Percentiles rank a stretch among this genome's conserved stretches.
Evolutionary conservation across 2,329 filamentous ascomycete genomes (phyloP).

Genomic region (Leptosphaerulina australis): DNA sequence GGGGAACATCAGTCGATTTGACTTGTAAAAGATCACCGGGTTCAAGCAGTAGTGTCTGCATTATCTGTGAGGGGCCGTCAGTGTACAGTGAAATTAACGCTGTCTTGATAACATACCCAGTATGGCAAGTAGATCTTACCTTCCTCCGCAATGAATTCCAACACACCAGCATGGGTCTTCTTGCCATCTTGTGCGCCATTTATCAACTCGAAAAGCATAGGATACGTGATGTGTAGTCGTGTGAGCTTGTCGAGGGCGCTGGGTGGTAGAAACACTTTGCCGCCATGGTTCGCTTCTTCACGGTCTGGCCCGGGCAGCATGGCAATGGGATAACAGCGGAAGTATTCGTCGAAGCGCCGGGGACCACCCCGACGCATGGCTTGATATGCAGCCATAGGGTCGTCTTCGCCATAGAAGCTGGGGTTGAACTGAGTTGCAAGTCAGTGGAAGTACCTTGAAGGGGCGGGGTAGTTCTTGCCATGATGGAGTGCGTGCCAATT

Average conservation of each 20-base stretch:
- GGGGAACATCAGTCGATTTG: conserved; percentile 89
- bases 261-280: conserved; percentile 96
- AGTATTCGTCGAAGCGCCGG: conserved; percentile 97
- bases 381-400: conserved; percentile 60
- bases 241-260: conserved; percentile 97
- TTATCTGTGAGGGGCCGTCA: conserved; percentile 67
- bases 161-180: conserved; percentile 89
- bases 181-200: conserved; percentile 88
- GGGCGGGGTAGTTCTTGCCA: conserved; percentile 43
- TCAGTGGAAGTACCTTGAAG: conserved; percentile 25
- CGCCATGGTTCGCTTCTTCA: conserved; percentile 90
- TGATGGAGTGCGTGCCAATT: conserved; percentile 22
- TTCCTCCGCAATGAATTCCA: conserved; percentile 98
- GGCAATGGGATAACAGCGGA: conserved; percentile 91
- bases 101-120: conserved; percentile 66
- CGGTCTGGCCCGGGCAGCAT: conserved; percentile 93
- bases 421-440: conserved; percentile 45
- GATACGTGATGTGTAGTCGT: conserved; percentile 93
- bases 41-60: conserved; percentile 87
- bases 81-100: not conserved
- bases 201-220: conserved; percentile 93
- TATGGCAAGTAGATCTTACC: conserved; percentile 94
- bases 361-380: conserved; percentile 59
- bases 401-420: conserved; percentile 60
- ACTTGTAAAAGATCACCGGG: conserved; percentile 94